A percentile compares a stretch with the other conserved stretches of the same genome.
These are phyloP conservation scores for Backusella macrospora DNA, from an alignment of 192 early-diverging fungal species.

Conservation along the genomic window DNA sequence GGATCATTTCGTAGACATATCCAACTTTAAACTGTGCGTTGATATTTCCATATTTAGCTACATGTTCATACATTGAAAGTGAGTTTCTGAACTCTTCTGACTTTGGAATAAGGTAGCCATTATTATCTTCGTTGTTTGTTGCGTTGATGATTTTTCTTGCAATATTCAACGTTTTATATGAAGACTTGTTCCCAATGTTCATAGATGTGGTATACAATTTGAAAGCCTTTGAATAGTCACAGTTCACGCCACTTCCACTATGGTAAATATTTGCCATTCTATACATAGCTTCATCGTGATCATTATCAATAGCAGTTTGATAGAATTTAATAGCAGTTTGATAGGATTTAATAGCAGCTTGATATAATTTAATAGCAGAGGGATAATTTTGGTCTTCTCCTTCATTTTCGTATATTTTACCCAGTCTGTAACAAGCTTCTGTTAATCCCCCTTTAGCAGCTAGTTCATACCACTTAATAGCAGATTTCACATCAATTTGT, in stretches of 20 bases:
- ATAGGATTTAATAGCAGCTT: too few relatives aligned
- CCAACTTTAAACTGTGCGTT: too few relatives aligned
- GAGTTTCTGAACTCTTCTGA: background rate
- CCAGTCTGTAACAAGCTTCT: background rate
- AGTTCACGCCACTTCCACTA: background rate
- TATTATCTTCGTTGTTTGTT: background rate
- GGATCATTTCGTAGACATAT: too few relatives aligned
- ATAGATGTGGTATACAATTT: background rate
- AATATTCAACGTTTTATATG: background rate
- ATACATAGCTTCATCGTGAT: background rate
- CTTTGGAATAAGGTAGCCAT: background rate
- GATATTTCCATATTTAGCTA: too few relatives aligned
- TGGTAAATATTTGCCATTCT: background rate
- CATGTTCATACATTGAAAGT: too few relatives aligned
- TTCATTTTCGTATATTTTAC: background rate
- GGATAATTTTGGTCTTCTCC: background rate
- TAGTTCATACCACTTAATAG: background rate
- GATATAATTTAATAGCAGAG: background rate
- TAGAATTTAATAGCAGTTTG: background rate
- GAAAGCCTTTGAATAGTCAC: background rate
- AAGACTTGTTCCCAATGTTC: background rate
- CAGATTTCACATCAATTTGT: background rate
- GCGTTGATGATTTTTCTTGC: background rate
- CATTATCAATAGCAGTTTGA: background rate
- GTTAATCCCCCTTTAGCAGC: background rate